Evolutionary conservation across 345 rosid genomes (phyloP).

Genomic region (Mangifera indica): DNA sequence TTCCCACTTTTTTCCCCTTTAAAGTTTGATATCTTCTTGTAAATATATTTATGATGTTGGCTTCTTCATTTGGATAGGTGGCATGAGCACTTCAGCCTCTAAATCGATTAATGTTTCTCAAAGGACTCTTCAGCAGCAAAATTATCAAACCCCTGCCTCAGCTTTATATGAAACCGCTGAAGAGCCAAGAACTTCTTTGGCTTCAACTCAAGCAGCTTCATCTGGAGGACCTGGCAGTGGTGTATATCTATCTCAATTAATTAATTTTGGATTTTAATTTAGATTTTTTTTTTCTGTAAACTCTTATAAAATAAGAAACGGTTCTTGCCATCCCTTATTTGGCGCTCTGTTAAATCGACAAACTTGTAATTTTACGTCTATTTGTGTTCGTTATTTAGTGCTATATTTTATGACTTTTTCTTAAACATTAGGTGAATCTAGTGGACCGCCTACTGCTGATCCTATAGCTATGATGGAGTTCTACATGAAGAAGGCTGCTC

Average conservation of each 20-base stretch:
- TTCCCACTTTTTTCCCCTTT: not conserved
- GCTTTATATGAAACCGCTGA: constrained; percentile 71
- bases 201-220: constrained; percentile 37
- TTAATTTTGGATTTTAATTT: constrained; percentile 4
- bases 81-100: constrained; percentile 44
- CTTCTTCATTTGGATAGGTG: constrained; percentile 32
- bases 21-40: not conserved
- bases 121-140: constrained; percentile 52
- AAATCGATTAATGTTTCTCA: constrained; percentile 41
- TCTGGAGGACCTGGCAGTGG: constrained; percentile 47
- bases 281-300: not conserved
- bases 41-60: constrained; percentile 14
- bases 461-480: constrained; percentile 99
- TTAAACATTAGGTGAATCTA: constrained; percentile 35
- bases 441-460: constrained; percentile 52
- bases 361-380: not conserved
- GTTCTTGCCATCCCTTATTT: too few species aligned
- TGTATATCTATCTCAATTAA: constrained; percentile 11
- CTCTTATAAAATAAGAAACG: too few species aligned
- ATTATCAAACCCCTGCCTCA: constrained; percentile 85
- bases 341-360: not conserved
- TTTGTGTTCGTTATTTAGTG: not conserved
- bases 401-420: not conserved
- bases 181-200: constrained; percentile 40
- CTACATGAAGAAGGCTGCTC: constrained; percentile 96